phyloP scores from a whole-genome alignment of 73 alveolate genomes.

The Paramecium caudatum region DNA sequence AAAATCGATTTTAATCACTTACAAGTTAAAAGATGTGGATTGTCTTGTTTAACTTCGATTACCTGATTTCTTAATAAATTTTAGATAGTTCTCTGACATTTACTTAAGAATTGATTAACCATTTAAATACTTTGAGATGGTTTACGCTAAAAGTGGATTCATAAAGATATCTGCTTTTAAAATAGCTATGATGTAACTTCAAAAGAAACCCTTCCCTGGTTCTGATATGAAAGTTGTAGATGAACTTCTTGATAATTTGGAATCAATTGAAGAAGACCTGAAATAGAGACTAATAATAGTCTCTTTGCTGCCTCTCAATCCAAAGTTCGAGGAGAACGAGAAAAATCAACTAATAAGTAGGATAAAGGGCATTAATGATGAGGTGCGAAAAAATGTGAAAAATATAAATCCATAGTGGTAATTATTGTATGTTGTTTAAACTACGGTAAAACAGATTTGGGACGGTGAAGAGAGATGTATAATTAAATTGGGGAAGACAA shows the following conservation, averaged over 20 bases:
- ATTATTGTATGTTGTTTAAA: conserved; percentile 31
- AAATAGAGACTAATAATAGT: background rate
- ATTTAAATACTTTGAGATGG: background rate
- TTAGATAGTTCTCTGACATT: background rate
- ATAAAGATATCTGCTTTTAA: background rate
- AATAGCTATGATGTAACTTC: background rate
- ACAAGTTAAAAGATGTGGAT: background rate
- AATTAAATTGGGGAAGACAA: conserved; percentile 40
- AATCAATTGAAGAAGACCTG: background rate
- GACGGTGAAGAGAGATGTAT: conserved; percentile 1
- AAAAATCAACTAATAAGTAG: background rate
- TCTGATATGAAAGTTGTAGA: background rate
- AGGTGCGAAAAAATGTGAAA: background rate
- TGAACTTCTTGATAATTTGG: background rate
- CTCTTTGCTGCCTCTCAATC: background rate
- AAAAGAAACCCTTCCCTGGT: background rate
- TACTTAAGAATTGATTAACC: background rate
- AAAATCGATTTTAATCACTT: background rate
- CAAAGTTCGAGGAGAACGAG: background rate
- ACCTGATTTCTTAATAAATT: background rate
- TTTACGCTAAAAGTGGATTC: background rate
- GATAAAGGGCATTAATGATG: background rate
- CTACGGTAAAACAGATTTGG: background rate
- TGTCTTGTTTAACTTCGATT: background rate
- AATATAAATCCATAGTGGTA: background rate